Evolutionary conservation across 78 protist genomes (phyloP).

Genomic region (Emiliania huxleyi): DNA sequence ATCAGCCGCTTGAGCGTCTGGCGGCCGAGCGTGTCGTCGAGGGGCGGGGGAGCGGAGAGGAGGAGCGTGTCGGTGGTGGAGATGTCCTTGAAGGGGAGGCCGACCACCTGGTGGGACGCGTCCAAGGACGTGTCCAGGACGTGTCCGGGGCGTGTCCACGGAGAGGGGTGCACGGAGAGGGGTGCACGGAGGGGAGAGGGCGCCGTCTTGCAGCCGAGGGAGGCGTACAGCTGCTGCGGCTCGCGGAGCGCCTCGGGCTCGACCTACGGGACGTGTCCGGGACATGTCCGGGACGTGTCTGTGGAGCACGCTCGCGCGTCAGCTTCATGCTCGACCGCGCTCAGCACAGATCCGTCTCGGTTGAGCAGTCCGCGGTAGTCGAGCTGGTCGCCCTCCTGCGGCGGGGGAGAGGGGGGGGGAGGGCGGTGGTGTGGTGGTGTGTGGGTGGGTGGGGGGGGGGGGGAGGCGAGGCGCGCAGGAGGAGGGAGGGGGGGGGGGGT

Average conservation of each 20-base stretch:
- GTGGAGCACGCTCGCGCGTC: neutral
- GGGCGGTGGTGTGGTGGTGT: too few relatives aligned
- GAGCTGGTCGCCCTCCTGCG: constrained; percentile 4
- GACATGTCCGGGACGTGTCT: neutral
- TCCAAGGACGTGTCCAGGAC: too few relatives aligned
- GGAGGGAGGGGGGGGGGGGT: too few relatives aligned
- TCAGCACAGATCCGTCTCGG: constrained; percentile 41
- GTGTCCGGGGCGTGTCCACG: too few relatives aligned
- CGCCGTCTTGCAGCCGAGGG: constrained; percentile 44
- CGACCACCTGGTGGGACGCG: constrained; percentile 20
- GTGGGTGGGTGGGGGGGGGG: too few relatives aligned
- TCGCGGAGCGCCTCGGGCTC: neutral
- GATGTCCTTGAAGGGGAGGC: constrained; percentile 64
- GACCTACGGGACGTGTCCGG: neutral
- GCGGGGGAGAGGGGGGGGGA: too few relatives aligned
- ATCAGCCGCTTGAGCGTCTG: constrained; percentile 12
- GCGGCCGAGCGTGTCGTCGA: neutral
- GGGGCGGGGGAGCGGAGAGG: neutral
- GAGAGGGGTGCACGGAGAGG: too few relatives aligned
- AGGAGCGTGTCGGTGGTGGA: constrained; percentile 42
- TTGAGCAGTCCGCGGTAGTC: constrained; percentile 41
- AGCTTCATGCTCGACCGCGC: neutral
- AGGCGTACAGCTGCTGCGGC: constrained; percentile 23
- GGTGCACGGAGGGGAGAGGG: too few relatives aligned
- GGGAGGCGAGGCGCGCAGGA: too few relatives aligned